Conservation (phyloP, 73 alveolate genomes). For the Effrenium voratum region DNA sequence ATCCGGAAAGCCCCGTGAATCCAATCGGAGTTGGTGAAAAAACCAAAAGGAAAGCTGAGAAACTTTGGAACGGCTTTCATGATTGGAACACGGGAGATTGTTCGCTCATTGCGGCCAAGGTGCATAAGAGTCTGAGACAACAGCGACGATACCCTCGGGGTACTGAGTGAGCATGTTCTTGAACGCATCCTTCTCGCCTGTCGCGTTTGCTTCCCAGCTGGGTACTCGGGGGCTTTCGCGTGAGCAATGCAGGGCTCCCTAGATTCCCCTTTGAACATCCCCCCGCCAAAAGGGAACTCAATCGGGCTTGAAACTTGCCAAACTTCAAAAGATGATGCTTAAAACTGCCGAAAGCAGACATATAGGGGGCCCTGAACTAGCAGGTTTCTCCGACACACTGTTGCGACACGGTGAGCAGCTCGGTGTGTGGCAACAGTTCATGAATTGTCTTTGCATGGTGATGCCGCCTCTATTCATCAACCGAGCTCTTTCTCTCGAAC, state of each 20-base stretch:
- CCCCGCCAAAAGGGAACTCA: too few species aligned
- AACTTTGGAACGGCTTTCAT: background rate
- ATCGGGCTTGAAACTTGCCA: too few species aligned
- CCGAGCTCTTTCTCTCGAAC: too few species aligned
- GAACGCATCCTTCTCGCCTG: conserved; percentile 56
- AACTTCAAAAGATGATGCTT: too few species aligned
- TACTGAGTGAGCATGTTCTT: conserved; percentile 73
- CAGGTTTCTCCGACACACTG: too few species aligned
- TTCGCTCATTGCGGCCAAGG: background rate
- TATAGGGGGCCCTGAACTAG: too few species aligned
- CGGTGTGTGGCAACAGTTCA: too few species aligned
- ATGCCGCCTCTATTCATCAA: too few species aligned
- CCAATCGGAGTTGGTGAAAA: background rate
- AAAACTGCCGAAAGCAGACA: too few species aligned
- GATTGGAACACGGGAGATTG: background rate
- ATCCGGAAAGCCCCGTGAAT: background rate
- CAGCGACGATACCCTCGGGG: conserved; percentile 76
- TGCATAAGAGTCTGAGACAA: conserved; percentile 59
- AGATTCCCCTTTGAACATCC: too few species aligned
- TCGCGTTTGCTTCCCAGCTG: background rate
- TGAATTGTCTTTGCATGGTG: too few species aligned
- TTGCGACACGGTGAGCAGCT: too few species aligned
- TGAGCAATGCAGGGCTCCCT: background rate
- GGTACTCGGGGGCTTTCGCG: background rate
- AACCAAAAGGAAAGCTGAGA: background rate